Evolutionary conservation across 2,329 filamentous ascomycete species (phyloP).

Genomic region (Bimuria novae-zelandiae): DNA sequence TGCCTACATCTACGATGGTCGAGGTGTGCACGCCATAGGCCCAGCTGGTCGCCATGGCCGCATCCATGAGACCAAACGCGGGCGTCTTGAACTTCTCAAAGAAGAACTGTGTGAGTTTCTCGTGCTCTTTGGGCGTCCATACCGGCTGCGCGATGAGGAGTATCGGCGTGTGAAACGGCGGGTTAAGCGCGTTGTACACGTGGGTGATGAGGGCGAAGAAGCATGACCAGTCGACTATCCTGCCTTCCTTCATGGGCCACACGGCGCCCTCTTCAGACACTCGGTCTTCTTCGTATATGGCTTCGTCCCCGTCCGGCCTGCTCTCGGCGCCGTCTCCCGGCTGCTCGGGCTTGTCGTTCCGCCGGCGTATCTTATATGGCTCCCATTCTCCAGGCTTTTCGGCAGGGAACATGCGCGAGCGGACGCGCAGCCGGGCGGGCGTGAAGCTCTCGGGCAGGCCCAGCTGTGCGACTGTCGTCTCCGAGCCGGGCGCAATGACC

Average conservation of each 20-base stretch:
- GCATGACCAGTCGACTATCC: conserved; percentile 86
- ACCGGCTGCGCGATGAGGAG: conserved; percentile 86
- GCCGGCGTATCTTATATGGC: conserved; percentile 74
- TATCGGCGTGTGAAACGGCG: conserved; percentile 92
- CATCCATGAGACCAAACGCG: conserved; percentile 87
- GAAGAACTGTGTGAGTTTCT: conserved; percentile 87
- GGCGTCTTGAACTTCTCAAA: conserved; percentile 98
- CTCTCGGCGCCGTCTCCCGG: conserved; percentile 43
- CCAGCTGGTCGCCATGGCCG: conserved; percentile 77
- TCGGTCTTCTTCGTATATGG: conserved; percentile 84
- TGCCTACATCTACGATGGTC: conserved; percentile 89
- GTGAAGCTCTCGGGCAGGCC: conserved; percentile 90
- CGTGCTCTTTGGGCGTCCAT: conserved; percentile 87
- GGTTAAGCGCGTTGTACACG: conserved; percentile 85
- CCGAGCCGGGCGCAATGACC: conserved; percentile 81
- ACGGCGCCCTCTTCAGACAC: conserved; percentile 87
- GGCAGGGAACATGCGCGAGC: conserved; percentile 88
- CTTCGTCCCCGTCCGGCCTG: conserved; percentile 55
- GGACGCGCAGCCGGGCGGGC: conserved; percentile 81
- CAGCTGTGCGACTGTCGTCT: conserved; percentile 87
- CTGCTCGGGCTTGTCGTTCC: conserved; percentile 35
- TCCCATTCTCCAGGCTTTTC: conserved; percentile 79
- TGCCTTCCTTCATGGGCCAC: conserved; percentile 81
- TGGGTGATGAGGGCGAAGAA: conserved; percentile 94
- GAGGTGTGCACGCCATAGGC: conserved; percentile 82